A percentile compares a stretch with the other conserved stretches of the same genome.
phyloP scores from a whole-genome alignment of 345 rosid species.

The Schrenkiella parvula region DNA sequence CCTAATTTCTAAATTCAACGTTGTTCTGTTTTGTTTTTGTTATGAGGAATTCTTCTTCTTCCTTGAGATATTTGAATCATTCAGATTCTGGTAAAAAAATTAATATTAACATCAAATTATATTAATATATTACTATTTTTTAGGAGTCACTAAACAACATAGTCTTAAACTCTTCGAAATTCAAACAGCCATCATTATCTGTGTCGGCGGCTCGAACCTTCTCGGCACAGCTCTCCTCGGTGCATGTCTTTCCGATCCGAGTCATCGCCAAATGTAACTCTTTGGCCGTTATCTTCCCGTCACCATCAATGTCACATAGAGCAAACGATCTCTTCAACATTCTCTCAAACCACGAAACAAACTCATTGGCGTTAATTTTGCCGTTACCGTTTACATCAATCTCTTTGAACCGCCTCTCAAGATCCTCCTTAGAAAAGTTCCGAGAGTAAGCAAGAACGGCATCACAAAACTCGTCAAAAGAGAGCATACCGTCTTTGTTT shows the following conservation, averaged over 20 bases:
- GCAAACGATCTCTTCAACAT: slow-evolving; percentile 1
- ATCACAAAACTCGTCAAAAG: slow-evolving; percentile 2
- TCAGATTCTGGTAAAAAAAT: too few relatives aligned
- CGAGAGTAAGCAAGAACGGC: background rate
- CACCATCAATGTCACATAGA: slow-evolving; percentile 3
- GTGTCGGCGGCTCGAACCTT: slow-evolving; percentile 1
- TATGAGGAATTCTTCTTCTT: too few relatives aligned
- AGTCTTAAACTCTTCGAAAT: slow-evolving; percentile 15
- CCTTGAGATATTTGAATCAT: too few relatives aligned
- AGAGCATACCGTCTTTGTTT: slow-evolving; percentile 8
- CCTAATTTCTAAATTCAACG: too few relatives aligned
- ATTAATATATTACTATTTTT: background rate
- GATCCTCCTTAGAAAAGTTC: background rate
- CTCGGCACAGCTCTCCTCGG: background rate
- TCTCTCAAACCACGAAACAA: background rate
- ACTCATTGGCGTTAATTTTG: background rate
- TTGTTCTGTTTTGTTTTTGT: too few relatives aligned
- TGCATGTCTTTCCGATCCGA: background rate
- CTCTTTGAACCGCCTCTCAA: background rate
- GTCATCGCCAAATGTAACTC: background rate
- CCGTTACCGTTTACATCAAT: background rate
- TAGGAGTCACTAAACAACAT: background rate
- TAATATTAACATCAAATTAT: too few relatives aligned
- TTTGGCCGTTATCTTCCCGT: slow-evolving; percentile 6
- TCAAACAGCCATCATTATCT: slow-evolving; percentile 16